Evolutionary conservation across 2,329 filamentous ascomycete genomes (phyloP).

Genomic region (Pseudopyricularia cyperi): DNA sequence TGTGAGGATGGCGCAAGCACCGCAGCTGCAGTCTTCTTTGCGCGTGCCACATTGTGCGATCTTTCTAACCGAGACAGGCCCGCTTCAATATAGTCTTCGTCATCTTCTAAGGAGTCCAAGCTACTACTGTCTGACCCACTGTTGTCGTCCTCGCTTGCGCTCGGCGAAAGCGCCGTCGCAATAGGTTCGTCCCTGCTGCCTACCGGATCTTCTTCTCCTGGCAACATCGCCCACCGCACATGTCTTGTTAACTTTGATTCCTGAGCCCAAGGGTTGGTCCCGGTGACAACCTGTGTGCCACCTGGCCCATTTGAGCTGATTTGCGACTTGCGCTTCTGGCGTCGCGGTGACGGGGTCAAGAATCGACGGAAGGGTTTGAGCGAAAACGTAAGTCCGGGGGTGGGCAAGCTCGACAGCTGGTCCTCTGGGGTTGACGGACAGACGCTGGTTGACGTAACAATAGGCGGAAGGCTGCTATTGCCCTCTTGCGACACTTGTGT

Average conservation of each 20-base stretch:
- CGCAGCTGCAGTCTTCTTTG: constrained; percentile 1
- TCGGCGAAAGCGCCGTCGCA: not conserved
- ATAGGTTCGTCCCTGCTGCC: not conserved
- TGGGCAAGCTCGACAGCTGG: constrained; percentile 18
- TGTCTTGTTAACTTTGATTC: constrained; percentile 9
- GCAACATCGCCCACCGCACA: constrained; percentile 21
- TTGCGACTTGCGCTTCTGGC: constrained; percentile 1
- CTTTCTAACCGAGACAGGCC: not conserved
- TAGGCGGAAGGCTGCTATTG: not conserved
- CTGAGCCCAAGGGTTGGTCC: constrained; percentile 19
- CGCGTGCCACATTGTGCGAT: constrained; percentile 1
- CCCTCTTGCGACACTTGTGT: not conserved
- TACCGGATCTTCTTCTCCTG: constrained; percentile 10
- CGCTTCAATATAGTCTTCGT: constrained; percentile 6
- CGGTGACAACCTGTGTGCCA: constrained; percentile 20
- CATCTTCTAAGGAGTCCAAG: not conserved
- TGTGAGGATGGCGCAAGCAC: not conserved
- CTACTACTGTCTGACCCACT: not conserved
- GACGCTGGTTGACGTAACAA: not conserved
- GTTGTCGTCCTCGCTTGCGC: not conserved
- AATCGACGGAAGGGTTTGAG: constrained; percentile 40
- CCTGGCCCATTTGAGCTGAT: not conserved
- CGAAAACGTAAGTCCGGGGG: constrained; percentile 32
- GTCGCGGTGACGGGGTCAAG: constrained; percentile 32
- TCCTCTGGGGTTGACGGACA: constrained; percentile 15